Conservation (phyloP, 2,329 filamentous ascomycete genomes). For the Arthrobotrys megalospora region DNA sequence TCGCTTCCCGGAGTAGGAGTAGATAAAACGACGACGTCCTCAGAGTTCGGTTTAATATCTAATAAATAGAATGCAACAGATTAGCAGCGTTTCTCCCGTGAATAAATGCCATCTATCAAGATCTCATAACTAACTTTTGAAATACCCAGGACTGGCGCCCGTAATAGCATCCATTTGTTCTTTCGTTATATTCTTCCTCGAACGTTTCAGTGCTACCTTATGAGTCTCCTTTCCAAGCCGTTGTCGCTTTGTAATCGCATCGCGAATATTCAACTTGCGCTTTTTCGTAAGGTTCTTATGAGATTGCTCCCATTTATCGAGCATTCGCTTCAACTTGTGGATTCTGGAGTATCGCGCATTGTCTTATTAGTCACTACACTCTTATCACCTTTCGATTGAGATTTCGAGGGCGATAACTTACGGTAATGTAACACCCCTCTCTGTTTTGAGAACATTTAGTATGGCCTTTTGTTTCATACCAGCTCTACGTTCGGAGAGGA, state of each 20-base stretch:
- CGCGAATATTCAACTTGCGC: conserved; percentile 20
- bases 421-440: conserved; percentile 19
- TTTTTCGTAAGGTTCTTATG: conserved; percentile 34
- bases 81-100: background rate
- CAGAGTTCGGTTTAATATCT: background rate
- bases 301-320: conserved; percentile 8
- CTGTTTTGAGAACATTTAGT: background rate
- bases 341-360: background rate
- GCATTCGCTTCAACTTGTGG: conserved; percentile 18
- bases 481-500: background rate
- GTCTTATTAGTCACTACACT: background rate
- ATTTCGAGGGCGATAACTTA: background rate
- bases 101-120: background rate
- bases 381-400: too few species aligned
- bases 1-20: conserved; percentile 7
- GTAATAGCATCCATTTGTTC: conserved; percentile 18
- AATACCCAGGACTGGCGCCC: background rate
- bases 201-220: background rate
- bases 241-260: background rate
- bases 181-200: background rate
- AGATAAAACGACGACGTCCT: background rate
- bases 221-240: conserved; percentile 1
- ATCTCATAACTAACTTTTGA: background rate
- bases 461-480: conserved; percentile 11
- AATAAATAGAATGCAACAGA: background rate